phyloP scores from a whole-genome alignment of 2,329 filamentous ascomycete species.

The Hymenoscyphus scutula region DNA sequence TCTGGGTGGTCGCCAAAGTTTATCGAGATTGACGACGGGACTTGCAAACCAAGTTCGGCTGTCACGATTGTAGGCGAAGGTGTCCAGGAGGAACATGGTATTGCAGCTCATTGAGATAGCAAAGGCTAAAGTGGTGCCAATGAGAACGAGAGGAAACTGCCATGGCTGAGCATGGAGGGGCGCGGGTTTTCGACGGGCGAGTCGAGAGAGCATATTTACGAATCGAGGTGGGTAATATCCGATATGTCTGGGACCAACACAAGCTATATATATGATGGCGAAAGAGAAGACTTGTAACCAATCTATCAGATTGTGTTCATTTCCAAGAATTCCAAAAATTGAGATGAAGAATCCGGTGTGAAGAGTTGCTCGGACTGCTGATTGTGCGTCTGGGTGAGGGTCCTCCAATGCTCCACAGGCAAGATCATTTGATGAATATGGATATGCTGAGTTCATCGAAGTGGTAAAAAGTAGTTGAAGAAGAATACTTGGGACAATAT shows the following conservation, averaged over 20 bases:
- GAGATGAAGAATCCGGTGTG: conserved; percentile 27
- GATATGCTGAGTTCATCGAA: conserved; percentile 28
- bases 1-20: conserved; percentile 26
- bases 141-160: conserved; percentile 27
- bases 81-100: conserved; percentile 30
- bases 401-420: conserved; percentile 29
- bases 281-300: conserved; percentile 30
- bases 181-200: conserved; percentile 23
- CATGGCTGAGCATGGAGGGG: conserved; percentile 23
- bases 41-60: conserved; percentile 24
- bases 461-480: conserved; percentile 28
- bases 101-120: conserved; percentile 23
- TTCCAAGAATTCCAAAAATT: conserved; percentile 21
- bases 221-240: conserved; percentile 29
- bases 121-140: conserved; percentile 25
- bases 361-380: conserved; percentile 28
- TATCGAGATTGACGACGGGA: conserved; percentile 22
- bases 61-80: conserved; percentile 24
- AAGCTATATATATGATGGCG: conserved; percentile 27
- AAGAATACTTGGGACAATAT: conserved; percentile 25
- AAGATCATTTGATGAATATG: conserved; percentile 24
- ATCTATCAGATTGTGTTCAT: conserved; percentile 28
- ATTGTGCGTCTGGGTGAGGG: conserved; percentile 14
- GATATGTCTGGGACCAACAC: conserved; percentile 31
- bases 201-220: conserved; percentile 21